Percentiles rank a stretch among this genome's conserved stretches.
Evolutionary conservation across 805 yeast genomes (phyloP).

Genomic region (Clavispora asparagi): DNA sequence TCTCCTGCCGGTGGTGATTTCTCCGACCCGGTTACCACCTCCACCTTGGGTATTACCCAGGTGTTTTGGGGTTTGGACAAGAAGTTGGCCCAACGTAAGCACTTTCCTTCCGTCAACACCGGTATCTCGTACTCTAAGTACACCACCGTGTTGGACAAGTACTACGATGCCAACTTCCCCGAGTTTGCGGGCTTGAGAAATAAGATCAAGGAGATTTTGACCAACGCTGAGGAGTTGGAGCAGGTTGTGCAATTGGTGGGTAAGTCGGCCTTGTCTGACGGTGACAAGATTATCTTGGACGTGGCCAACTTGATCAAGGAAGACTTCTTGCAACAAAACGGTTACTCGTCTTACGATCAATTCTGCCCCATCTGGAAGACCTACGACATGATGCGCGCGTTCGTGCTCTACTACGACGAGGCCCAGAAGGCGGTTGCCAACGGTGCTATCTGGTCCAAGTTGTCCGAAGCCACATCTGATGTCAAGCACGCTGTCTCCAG

Average conservation of each 20-base stretch:
- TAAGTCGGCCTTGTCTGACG: slow-evolving; percentile 93
- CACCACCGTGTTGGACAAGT: slow-evolving; percentile 79
- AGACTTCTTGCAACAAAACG: slow-evolving; percentile 98
- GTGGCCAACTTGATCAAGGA: slow-evolving; percentile 89
- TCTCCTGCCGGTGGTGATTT: slow-evolving; percentile 99
- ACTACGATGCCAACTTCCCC: slow-evolving; percentile 80
- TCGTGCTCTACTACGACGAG: slow-evolving; percentile 87
- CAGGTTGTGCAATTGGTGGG: slow-evolving; percentile 99
- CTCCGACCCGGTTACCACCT: slow-evolving; percentile 98
- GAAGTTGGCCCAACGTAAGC: slow-evolving; percentile 98
- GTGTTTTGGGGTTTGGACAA: slow-evolving; percentile 99
- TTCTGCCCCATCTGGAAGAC: slow-evolving; percentile 99
- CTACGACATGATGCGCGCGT: slow-evolving; percentile 94
- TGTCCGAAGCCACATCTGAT: slow-evolving; percentile 83
- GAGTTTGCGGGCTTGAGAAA: slow-evolving; percentile 89
- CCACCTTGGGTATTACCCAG: slow-evolving; percentile 99
- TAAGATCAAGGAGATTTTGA: slow-evolving; percentile 87
- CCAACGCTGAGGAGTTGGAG: slow-evolving; percentile 97
- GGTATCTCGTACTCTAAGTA: slow-evolving; percentile 95
- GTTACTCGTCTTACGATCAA: slow-evolving; percentile 96
- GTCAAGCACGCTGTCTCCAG: slow-evolving; percentile 92
- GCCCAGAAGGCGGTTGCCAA: slow-evolving; percentile 94
- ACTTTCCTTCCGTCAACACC: slow-evolving; percentile 98
- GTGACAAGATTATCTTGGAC: slow-evolving; percentile 94
- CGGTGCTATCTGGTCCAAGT: slow-evolving; percentile 93